A percentile compares a stretch with the other conserved stretches of the same genome.
Conservation (phyloP, 2,329 filamentous ascomycete genomes). For the Cladophialophora chaetospira region DNA sequence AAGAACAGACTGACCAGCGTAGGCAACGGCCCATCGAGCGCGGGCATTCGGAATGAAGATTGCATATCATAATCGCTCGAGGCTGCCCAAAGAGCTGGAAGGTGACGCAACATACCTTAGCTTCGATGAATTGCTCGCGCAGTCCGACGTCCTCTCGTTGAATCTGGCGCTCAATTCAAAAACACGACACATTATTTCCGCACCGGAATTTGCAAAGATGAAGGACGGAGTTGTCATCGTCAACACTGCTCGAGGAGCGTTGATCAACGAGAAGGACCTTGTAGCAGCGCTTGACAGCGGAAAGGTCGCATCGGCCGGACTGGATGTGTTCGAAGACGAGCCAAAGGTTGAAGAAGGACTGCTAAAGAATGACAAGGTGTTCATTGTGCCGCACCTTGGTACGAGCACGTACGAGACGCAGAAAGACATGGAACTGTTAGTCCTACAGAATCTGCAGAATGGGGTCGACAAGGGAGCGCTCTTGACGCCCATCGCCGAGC, state of each 20-base stretch:
- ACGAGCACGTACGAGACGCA: constrained; percentile 63
- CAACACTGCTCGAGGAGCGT: constrained; percentile 48
- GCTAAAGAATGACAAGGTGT: constrained; percentile 47
- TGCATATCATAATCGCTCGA: constrained; percentile 50
- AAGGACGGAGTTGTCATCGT: constrained; percentile 49
- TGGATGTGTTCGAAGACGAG: constrained; percentile 53
- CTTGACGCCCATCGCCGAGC: constrained; percentile 63
- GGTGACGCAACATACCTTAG: constrained; percentile 47
- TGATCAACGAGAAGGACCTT: constrained; percentile 51
- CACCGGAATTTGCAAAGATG: constrained; percentile 48
- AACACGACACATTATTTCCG: constrained; percentile 50
- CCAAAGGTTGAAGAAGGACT: constrained; percentile 51
- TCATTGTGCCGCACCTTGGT: constrained; percentile 62
- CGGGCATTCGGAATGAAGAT: constrained; percentile 51
- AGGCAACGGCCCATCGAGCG: constrained; percentile 50
- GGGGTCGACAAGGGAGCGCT: constrained; percentile 60
- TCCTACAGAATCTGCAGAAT: constrained; percentile 59
- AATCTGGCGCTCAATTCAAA: constrained; percentile 49
- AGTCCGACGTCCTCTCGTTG: constrained; percentile 49
- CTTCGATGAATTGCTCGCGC: constrained; percentile 50
- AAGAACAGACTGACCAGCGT: constrained; percentile 5
- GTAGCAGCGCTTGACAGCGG: constrained; percentile 48
- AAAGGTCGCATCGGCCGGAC: constrained; percentile 48
- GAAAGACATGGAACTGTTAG: constrained; percentile 62
- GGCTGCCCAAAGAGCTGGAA: constrained; percentile 45